Evolutionary conservation across 495 filamentous ascomycete genomes (phyloP).

Genomic region (Podospora sp.): DNA sequence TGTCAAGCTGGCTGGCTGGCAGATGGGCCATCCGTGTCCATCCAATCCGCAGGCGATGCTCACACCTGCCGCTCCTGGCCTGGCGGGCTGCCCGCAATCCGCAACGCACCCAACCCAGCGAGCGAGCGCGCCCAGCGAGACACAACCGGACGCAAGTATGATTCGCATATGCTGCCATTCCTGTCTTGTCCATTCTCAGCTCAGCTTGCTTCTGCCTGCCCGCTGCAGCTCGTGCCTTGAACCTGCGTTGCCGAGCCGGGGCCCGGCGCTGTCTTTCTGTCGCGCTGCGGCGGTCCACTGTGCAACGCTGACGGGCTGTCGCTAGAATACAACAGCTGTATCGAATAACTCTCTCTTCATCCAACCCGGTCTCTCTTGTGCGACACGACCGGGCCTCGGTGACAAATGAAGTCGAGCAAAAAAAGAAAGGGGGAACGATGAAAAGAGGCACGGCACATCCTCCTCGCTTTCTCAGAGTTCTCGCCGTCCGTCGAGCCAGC

Average conservation of each 20-base stretch:
- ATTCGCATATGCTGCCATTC: slow-evolving; percentile 29
- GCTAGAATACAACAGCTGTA: not conserved
- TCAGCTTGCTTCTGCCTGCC: not conserved
- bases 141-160: slow-evolving; percentile 34
- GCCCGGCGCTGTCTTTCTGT: not conserved
- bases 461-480: not conserved
- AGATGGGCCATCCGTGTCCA: too few relatives aligned
- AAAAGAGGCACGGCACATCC: not conserved
- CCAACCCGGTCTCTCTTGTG: not conserved
- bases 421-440: not conserved
- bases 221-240: not conserved
- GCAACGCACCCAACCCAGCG: slow-evolving; percentile 13
- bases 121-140: slow-evolving; percentile 18
- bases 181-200: slow-evolving; percentile 5
- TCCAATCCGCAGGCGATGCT: not conserved
- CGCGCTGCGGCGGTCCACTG: not conserved
- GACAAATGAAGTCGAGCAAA: not conserved
- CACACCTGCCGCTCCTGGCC: slow-evolving; percentile 14
- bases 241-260: slow-evolving; percentile 4
- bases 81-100: not conserved
- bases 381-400: not conserved
- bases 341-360: not conserved
- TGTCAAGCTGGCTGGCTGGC: not conserved
- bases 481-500: not conserved
- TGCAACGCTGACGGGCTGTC: not conserved